Base-by-base conservation (phyloP, 2,329 filamentous ascomycete species). In the Cladophialophora immunda region DNA sequence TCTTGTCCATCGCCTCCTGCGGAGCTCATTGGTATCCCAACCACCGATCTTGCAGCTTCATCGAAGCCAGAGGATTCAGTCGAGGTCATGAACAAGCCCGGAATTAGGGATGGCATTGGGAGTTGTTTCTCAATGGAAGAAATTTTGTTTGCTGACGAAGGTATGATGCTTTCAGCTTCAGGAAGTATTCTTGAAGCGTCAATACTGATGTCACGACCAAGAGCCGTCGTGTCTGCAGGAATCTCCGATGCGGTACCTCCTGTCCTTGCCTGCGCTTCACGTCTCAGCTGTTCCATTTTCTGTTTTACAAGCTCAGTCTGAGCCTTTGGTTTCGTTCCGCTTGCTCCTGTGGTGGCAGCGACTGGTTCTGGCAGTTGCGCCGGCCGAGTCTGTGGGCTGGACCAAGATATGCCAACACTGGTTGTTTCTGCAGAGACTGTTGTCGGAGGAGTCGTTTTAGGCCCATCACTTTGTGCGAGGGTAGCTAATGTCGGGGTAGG, bases 301-400 rank as follows among this genome's bases (percentile, higher is more conserved):
- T 92, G 87, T 70, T 92, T 88, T 55, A 94, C 84, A 34, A 93
- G 80, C 66, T 92, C 92, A 67, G 92, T 97, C 70, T 93, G 86
- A 19, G 87, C 87, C 74, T 90, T 87, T 34, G 82, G 81, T 70
- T 81, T 86, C 73, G 80, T 78, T 9, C n/a, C 38, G 5, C 19
- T 63, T 17, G 52, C n/a, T 8, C 34, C 29, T 34, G 54, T 34
- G 6, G 32, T 11, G 36, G 25, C 22, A 22, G 36, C 29, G 29
- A 22, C 8, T 1, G 45, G n/a, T 25, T 61, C 58, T 54, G 57
- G 27, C 38, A n/a, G 45, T 8, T 25, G 45, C 19, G 13, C 19
- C 45, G 45, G 8, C 19, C 7, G 9, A 13, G 8, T 25, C 1
- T 50, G 45, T 50, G 59, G 54, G 19, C 13, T 53, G 9, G 27